Evolutionary conservation across 2,329 filamentous ascomycete genomes (phyloP), one percentile per base, ranked within the genome.

Genomic region (Arthrocladium fulminans): DNA sequence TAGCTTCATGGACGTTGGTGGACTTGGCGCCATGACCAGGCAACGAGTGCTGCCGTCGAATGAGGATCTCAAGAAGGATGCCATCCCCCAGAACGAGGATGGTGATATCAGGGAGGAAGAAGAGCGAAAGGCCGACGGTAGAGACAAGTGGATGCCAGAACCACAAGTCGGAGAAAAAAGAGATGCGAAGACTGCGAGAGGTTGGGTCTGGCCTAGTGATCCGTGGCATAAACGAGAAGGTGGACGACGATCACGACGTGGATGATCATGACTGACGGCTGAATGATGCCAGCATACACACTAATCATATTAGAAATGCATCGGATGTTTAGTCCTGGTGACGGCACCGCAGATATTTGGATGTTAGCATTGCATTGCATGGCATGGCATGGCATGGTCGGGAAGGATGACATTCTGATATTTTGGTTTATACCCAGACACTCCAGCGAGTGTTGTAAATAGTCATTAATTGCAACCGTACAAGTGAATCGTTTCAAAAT

Each of bases 151-250:
- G 79, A 80, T 83, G 50, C 79, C 79, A 2, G 76, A 77, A 61
- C 73, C 70, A 17, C 71, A 77, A 39, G 73, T 75, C 53, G 70
- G 72, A n/a, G 79, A 83, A 67, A 76, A 74, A 60, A 63, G 79
- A 20, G 75, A 77, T 60, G 77, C 77, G 20, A 81, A 80, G 66
- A 65, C 76, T 19, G 67, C 75, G 2, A 63, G 79, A 37, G 79
- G 79, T 0, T 83, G 79, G 79, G 75, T 80, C 1, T 76, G 73
- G 65, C 79, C 79, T 3, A 72, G 76, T 44, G 79, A 83, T 66
- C 70, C 75, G 24, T 71, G 79, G 63, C 75, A 76, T 60, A 73
- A 77, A 57, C 65, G 74, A 40, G 79, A 81, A 62, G 70, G 70
- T 2, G 67, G 67, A 27, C n/a, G 43, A 38, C 12, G 43, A 19